Conservation (phyloP, 176 grass and related monocot genomes). For the Musa troglodytarum region DNA sequence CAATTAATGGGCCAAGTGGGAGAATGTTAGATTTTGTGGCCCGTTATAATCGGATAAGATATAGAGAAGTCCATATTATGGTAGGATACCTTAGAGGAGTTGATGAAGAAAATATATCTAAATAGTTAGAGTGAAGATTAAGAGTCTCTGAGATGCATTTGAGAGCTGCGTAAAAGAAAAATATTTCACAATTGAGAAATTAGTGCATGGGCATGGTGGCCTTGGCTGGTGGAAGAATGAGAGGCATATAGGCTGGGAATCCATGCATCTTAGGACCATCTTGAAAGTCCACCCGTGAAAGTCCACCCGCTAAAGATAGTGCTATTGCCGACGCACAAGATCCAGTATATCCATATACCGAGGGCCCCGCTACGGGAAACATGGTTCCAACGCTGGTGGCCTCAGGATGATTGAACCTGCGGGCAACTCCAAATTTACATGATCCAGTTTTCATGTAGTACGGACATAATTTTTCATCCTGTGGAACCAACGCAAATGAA, state of each 20-base stretch:
- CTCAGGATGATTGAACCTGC: slow-evolving; percentile 43
- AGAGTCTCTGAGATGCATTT: too few species aligned
- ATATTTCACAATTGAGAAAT: too few species aligned
- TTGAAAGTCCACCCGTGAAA: background rate
- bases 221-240: slow-evolving; percentile 19
- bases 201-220: slow-evolving; percentile 13
- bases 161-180: too few species aligned
- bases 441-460: slow-evolving; percentile 13
- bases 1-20: too few species aligned
- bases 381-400: slow-evolving; percentile 1
- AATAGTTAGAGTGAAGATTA: too few species aligned
- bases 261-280: slow-evolving; percentile 6
- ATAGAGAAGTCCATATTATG: too few species aligned
- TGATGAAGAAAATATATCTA: too few species aligned
- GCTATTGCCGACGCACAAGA: slow-evolving; percentile 18
- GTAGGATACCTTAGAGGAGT: too few species aligned
- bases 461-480: slow-evolving; percentile 21
- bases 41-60: too few species aligned
- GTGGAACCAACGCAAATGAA: background rate
- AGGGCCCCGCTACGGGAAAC: slow-evolving; percentile 12
- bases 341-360: slow-evolving; percentile 20
- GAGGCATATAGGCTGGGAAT: slow-evolving; percentile 16
- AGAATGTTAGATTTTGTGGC: too few species aligned
- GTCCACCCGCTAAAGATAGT: slow-evolving; percentile 16
- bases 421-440: slow-evolving; percentile 23